Percentiles rank a stretch among this genome's conserved stretches.
These are phyloP conservation scores for Jasminum sambac DNA, from an alignment of 257 asterid species.

Conservation along the genomic window DNA sequence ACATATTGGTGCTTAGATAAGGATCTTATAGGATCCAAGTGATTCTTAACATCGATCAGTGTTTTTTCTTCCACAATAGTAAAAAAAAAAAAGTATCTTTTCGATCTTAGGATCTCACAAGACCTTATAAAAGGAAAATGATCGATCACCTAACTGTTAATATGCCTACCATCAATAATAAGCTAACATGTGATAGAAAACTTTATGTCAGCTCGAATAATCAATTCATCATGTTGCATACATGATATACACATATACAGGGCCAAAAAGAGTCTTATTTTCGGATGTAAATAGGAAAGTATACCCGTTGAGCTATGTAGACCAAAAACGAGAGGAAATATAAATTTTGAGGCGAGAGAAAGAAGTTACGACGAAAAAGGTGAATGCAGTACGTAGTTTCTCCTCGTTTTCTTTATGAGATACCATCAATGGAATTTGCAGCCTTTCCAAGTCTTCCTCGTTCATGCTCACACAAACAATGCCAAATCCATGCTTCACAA, in stretches of 20 bases:
- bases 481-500: slow-evolving; percentile 96
- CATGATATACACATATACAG: neutral
- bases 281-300: neutral
- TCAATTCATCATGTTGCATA: neutral
- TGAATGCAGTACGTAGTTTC: slow-evolving; percentile 89
- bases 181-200: neutral
- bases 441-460: slow-evolving; percentile 82
- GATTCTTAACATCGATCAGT: neutral
- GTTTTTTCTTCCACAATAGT: slow-evolving; percentile 19
- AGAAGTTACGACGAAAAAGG: slow-evolving; percentile 81
- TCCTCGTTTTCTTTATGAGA: slow-evolving; percentile 86
- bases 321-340: slow-evolving; percentile 6
- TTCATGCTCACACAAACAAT: slow-evolving; percentile 98
- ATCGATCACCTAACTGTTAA: no score
- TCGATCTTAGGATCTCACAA: neutral
- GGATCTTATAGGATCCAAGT: neutral
- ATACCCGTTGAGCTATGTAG: neutral
- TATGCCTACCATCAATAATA: no score
- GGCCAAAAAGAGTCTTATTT: neutral
- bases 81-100: neutral
- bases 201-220: no score
- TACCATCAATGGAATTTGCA: slow-evolving; percentile 91
- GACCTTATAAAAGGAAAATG: neutral
- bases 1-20: neutral
- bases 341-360: slow-evolving; percentile 4